Evolutionary conservation across 495 filamentous ascomycete genomes (phyloP).

Genomic region (Paragyromitra xinjiangensis): DNA sequence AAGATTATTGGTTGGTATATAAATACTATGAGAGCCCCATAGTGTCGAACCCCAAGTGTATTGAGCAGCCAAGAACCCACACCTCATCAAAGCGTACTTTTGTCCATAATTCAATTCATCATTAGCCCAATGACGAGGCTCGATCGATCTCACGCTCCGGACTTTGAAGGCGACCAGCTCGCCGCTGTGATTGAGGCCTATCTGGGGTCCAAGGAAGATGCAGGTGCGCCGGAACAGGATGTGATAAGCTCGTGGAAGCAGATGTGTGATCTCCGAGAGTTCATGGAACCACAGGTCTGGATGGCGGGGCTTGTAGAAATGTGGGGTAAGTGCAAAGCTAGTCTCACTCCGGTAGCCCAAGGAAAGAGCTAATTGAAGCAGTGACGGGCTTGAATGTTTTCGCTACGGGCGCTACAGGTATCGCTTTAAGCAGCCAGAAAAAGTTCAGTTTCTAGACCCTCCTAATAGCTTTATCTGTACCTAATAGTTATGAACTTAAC

Average conservation of each 20-base stretch:
- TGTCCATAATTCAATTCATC: neutral
- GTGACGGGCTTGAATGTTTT: constrained; percentile 25
- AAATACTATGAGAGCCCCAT: neutral
- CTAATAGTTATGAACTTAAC: neutral
- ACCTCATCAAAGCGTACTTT: neutral
- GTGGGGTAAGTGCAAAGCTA: constrained; percentile 36
- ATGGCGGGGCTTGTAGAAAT: constrained; percentile 62
- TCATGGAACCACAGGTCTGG: constrained; percentile 61
- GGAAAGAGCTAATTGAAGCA: neutral
- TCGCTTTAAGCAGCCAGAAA: constrained; percentile 20
- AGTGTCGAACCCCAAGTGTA: neutral
- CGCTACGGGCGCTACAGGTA: constrained; percentile 8
- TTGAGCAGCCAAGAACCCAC: neutral
- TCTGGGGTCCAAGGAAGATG: neutral
- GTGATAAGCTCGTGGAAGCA: constrained; percentile 52
- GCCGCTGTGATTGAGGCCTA: neutral
- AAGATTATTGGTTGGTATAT: neutral
- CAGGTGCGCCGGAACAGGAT: neutral
- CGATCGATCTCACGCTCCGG: neutral
- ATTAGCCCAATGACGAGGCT: neutral
- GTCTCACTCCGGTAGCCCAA: too few relatives aligned
- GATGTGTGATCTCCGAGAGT: constrained; percentile 59
- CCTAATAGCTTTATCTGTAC: neutral
- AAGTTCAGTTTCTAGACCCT: neutral
- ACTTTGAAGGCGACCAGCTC: neutral